Evolutionary conservation across 768 basidiomycete species (phyloP).

Genomic region (Xerocomellus dryophilus): DNA sequence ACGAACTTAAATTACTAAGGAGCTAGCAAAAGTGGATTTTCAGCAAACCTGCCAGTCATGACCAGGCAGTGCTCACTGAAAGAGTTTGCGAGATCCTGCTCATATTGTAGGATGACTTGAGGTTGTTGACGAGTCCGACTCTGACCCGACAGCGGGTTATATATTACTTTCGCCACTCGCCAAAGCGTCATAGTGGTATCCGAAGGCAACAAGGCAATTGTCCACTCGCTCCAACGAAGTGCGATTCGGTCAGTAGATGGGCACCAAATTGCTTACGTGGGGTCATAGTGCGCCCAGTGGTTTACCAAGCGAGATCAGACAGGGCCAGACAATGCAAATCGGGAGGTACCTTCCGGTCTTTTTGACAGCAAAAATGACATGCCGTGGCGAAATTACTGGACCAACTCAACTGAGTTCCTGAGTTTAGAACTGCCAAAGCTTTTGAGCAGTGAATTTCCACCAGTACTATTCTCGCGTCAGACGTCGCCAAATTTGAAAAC

Average conservation of each 20-base stretch:
- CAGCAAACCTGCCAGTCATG: background rate
- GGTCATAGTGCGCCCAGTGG: background rate
- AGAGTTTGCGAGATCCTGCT: slow-evolving; percentile 32
- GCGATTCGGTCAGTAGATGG: slow-evolving; percentile 10
- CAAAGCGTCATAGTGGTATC: slow-evolving; percentile 21
- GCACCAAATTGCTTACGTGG: slow-evolving; percentile 8
- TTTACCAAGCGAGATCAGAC: background rate
- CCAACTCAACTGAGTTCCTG: background rate
- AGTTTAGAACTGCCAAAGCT: background rate
- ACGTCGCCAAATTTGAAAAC: background rate
- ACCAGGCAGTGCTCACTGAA: slow-evolving; percentile 22
- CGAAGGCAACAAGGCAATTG: slow-evolving; percentile 21
- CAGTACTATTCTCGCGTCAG: background rate
- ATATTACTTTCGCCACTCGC: slow-evolving; percentile 26
- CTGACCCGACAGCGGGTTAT: slow-evolving; percentile 11
- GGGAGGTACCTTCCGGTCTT: background rate
- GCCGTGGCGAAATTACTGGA: slow-evolving; percentile 2
- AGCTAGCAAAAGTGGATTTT: slow-evolving; percentile 11
- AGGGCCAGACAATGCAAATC: slow-evolving; percentile 13
- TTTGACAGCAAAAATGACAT: slow-evolving; percentile 5
- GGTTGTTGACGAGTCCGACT: background rate
- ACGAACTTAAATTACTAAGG: slow-evolving; percentile 26
- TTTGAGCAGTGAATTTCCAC: background rate
- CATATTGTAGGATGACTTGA: slow-evolving; percentile 15
- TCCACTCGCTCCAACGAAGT: slow-evolving; percentile 7